phyloP scores from a whole-genome alignment of 495 filamentous ascomycete species.

The Trypethelium eluteriae region DNA sequence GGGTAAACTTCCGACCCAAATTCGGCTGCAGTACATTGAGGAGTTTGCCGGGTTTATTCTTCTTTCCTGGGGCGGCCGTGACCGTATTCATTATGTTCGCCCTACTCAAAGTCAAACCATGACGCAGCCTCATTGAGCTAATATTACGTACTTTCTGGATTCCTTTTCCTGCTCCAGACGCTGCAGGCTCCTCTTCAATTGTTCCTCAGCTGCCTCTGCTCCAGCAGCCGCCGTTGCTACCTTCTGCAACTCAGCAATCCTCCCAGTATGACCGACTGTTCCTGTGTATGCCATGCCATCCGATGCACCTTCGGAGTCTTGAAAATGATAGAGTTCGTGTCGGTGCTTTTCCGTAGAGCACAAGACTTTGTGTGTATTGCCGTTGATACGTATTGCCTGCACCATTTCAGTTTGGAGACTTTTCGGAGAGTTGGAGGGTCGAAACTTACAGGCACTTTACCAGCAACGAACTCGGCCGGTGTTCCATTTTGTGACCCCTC shows the following conservation, averaged over 20 bases:
- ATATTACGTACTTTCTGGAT: slow-evolving; percentile 30
- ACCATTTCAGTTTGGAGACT: slow-evolving; percentile 7
- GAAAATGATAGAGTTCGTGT: slow-evolving; percentile 26
- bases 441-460: slow-evolving; percentile 20
- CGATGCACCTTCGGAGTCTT: slow-evolving; percentile 28
- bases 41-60: slow-evolving; percentile 7
- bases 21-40: background rate
- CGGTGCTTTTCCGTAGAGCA: slow-evolving; percentile 22
- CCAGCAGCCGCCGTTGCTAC: slow-evolving; percentile 23
- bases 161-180: slow-evolving; percentile 34
- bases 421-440: background rate
- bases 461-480: slow-evolving; percentile 16
- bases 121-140: background rate
- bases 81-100: slow-evolving; percentile 17
- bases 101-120: no score
- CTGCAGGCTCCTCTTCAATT: slow-evolving; percentile 33
- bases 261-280: background rate
- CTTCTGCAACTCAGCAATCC: background rate
- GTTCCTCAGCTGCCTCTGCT: slow-evolving; percentile 33
- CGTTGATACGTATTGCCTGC: slow-evolving; percentile 20
- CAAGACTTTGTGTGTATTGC: slow-evolving; percentile 20
- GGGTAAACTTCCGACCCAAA: background rate
- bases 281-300: slow-evolving; percentile 19
- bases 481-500: background rate
- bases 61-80: slow-evolving; percentile 16